Percentiles rank a stretch among this genome's conserved stretches.
Conservation (phyloP, 192 early-diverging fungal genomes). For the Dissophora ornata region DNA sequence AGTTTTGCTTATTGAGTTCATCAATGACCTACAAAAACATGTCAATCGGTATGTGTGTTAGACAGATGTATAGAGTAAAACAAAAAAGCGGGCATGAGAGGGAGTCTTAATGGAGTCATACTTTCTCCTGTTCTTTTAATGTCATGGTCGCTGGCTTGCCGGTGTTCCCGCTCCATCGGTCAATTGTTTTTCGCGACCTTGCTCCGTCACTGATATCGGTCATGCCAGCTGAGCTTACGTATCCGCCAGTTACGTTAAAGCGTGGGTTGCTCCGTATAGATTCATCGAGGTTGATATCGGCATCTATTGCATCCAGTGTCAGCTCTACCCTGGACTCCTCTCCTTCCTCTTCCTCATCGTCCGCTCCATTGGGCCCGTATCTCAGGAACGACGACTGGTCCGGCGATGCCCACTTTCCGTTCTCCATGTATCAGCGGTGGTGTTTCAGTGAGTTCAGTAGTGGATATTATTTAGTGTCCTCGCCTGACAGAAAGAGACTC, state of each 20-base stretch:
- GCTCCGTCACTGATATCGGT: conserved; percentile 13
- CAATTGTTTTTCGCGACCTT: conserved; percentile 22
- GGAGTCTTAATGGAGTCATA: no score
- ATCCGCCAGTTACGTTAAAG: conserved; percentile 2
- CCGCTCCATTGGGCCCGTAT: conserved; percentile 24
- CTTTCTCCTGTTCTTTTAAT: conserved; percentile 65
- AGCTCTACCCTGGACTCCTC: conserved; percentile 44
- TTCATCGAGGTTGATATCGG: conserved; percentile 47
- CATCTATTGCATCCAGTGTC: conserved; percentile 44
- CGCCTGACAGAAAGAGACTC: no score
- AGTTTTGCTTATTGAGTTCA: conserved; percentile 65
- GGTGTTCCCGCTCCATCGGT: conserved; percentile 29
- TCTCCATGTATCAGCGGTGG: conserved; percentile 29
- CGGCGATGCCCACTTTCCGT: conserved; percentile 37
- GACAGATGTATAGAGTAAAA: not conserved
- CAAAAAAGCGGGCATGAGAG: no score
- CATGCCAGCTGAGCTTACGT: conserved; percentile 18
- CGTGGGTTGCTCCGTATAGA: conserved; percentile 32
- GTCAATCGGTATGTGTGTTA: not conserved
- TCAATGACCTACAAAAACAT: conserved; percentile 59
- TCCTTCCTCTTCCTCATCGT: conserved; percentile 46
- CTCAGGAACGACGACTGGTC: conserved; percentile 34
- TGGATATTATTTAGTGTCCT: no score
- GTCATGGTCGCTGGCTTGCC: conserved; percentile 55
- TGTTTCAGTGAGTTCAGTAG: no score